Conservation (phyloP, 2,329 filamentous ascomycete species). For the Nothophaeocryptopus gaeumannii region DNA sequence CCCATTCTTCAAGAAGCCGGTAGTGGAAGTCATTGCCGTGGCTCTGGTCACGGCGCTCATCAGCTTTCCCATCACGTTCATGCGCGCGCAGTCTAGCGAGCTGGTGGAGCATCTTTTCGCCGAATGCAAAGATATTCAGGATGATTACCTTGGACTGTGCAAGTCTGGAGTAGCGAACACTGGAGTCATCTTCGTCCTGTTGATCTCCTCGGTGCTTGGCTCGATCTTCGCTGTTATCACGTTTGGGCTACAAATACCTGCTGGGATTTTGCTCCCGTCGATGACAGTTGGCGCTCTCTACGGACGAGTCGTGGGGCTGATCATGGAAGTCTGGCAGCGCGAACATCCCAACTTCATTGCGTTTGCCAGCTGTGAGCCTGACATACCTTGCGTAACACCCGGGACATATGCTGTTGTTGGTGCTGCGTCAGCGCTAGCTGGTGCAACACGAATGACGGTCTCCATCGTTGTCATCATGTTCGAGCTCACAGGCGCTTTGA, state of each 20-base stretch:
- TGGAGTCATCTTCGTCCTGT: slow-evolving; percentile 75
- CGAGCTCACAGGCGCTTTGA: slow-evolving; percentile 91
- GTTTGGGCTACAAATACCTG: slow-evolving; percentile 90
- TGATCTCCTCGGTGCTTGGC: slow-evolving; percentile 78
- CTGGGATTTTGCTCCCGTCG: slow-evolving; percentile 91
- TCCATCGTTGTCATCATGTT: slow-evolving; percentile 99
- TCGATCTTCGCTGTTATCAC: slow-evolving; percentile 84
- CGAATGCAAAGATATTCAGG: slow-evolving; percentile 77
- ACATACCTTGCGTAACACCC: slow-evolving; percentile 83
- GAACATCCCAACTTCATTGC: slow-evolving; percentile 73
- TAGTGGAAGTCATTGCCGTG: slow-evolving; percentile 76
- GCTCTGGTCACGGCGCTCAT: slow-evolving; percentile 80
- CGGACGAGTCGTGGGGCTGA: slow-evolving; percentile 82
- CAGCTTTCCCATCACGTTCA: slow-evolving; percentile 95
- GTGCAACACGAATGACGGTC: slow-evolving; percentile 93
- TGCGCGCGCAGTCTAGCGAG: slow-evolving; percentile 87
- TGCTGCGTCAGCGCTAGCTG: slow-evolving; percentile 87
- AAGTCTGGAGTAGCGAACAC: slow-evolving; percentile 79
- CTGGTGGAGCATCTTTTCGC: slow-evolving; percentile 89
- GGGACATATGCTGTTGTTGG: slow-evolving; percentile 96
- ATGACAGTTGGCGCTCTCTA: slow-evolving; percentile 93
- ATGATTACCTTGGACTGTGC: slow-evolving; percentile 88
- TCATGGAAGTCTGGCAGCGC: slow-evolving; percentile 83
- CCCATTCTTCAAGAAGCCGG: slow-evolving; percentile 65
- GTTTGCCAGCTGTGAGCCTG: slow-evolving; percentile 77